Evolutionary conservation across 2,329 filamentous ascomycete species (phyloP), one percentile per base, ranked within the genome.

Genomic region (Fusarium sp.): DNA sequence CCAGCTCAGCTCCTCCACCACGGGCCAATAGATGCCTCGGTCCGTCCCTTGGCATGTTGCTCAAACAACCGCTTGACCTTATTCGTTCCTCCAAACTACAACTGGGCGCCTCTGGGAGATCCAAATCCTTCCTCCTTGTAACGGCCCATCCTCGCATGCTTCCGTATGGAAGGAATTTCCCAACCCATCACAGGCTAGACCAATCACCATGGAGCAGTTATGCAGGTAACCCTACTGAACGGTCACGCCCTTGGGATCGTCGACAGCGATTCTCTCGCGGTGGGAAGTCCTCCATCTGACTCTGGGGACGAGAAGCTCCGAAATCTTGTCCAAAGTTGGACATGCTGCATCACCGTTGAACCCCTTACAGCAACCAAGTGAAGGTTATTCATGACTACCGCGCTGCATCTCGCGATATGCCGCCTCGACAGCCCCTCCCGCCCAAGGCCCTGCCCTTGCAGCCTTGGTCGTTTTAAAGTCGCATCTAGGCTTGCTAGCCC

Each of bases 381-480:
- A 57, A 41, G n/a, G 50, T 57, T 43, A 16, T 18, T n/a, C 14
- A n/a, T 18, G 35, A 39, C 9, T 48, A 13, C 20, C 20, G 34
- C 18, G 32, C 25, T 27, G 23, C n/a, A 43, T 35, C n/a, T 52
- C 6, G 4, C 32, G n/a, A 50, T 50, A 50, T 50, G 45, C 32
- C 23, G 23, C 27, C 41, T 25, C 27, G 11, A 62, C 20, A 62
- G 27, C 43, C 20, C 59, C 41, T 62, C 60, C 45, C 34, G 34
- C 54, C 30, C 45, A 54, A 23, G n/a, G 14, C 60, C 25, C 18
- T 54, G 34, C 23, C 32, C 59, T 52, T 65, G 64, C 63, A 67
- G 61, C 54, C 25, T 72, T 70, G 64, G 70, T 62, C 61, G 65
- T 77, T 77, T 77, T 58, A 71, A 64, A 61, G 54, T 65, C 14